Evolutionary conservation across 768 basidiomycete species (phyloP).

Genomic region (Auricularia cornea): DNA sequence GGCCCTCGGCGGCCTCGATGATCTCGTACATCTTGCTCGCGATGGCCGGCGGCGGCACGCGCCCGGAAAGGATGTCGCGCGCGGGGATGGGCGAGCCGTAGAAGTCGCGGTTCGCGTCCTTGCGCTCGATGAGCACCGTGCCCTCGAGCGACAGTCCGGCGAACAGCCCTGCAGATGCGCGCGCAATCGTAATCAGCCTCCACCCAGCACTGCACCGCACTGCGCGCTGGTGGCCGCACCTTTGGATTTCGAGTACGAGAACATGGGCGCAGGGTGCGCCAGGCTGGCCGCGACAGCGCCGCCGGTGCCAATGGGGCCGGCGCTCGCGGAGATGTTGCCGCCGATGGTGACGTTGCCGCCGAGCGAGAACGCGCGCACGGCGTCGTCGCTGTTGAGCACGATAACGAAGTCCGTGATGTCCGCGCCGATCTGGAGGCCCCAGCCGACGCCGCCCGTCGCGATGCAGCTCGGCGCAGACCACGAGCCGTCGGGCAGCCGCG

Average conservation of each 20-base stretch:
- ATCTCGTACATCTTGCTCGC: conserved; percentile 89
- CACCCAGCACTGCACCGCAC: too few relatives aligned
- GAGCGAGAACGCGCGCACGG: conserved; percentile 88
- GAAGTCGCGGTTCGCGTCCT: conserved; percentile 93
- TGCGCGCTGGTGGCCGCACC: conserved; percentile 35
- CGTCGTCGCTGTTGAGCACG: conserved; percentile 94
- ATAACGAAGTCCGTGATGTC: conserved; percentile 95
- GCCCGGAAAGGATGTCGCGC: conserved; percentile 82
- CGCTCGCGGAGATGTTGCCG: conserved; percentile 74
- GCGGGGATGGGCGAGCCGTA: conserved; percentile 89
- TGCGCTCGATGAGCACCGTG: conserved; percentile 87
- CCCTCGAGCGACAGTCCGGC: conserved; percentile 94
- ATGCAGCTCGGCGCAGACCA: conserved; percentile 98
- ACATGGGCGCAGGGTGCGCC: conserved; percentile 94
- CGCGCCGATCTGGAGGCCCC: conserved; percentile 93
- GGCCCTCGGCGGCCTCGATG: conserved; percentile 90
- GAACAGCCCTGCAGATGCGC: conserved; percentile 62
- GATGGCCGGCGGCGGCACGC: conserved; percentile 95
- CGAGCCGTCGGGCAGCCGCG: conserved; percentile 86
- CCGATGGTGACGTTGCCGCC: conserved; percentile 97
- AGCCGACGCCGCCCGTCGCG: conserved; percentile 88
- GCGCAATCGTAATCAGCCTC: neutral
- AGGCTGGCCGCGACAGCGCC: conserved; percentile 80
- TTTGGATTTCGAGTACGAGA: conserved; percentile 92
- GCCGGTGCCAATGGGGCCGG: conserved; percentile 92